A percentile compares a stretch with the other conserved stretches of the same genome.
These are phyloP conservation scores for Solanum peruvianum DNA, from an alignment of 257 asterid species.

Conservation along the genomic window DNA sequence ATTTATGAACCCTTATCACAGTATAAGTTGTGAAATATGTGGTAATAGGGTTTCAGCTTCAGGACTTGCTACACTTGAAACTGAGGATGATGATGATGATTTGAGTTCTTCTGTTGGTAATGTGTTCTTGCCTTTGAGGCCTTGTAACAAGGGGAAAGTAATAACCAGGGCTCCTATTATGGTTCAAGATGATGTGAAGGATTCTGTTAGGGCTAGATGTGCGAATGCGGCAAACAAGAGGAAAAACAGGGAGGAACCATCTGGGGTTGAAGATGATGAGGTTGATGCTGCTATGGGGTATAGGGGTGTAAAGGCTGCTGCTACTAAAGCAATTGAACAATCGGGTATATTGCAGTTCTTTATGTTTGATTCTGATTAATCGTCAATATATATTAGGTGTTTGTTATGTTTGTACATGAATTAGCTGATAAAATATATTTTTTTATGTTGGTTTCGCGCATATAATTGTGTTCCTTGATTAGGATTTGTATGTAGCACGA, in stretches of 20 bases:
- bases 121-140: constrained; percentile 63
- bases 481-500: neutral
- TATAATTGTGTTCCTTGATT: neutral
- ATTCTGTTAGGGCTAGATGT: neutral
- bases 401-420: neutral
- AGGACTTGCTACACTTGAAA: constrained; percentile 39
- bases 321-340: constrained; percentile 17
- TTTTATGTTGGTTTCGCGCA: neutral
- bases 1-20: constrained; percentile 45
- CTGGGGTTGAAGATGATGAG: constrained; percentile 7
- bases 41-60: constrained; percentile 63
- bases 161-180: neutral
- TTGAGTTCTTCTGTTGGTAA: constrained; percentile 45
- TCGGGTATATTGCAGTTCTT: constrained; percentile 23
- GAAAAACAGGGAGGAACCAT: constrained; percentile 26
- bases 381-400: neutral
- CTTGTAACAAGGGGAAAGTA: constrained; percentile 13
- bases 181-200: neutral
- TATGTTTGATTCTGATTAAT: neutral
- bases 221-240: constrained; percentile 43
- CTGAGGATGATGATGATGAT: constrained; percentile 27
- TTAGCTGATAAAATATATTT: neutral
- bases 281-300: constrained; percentile 13
- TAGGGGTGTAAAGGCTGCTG: constrained; percentile 20
- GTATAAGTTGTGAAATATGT: constrained; percentile 50